Evolutionary conservation across 108 stramenopile genomes (phyloP).

Genomic region (Cyclotella atomus): DNA sequence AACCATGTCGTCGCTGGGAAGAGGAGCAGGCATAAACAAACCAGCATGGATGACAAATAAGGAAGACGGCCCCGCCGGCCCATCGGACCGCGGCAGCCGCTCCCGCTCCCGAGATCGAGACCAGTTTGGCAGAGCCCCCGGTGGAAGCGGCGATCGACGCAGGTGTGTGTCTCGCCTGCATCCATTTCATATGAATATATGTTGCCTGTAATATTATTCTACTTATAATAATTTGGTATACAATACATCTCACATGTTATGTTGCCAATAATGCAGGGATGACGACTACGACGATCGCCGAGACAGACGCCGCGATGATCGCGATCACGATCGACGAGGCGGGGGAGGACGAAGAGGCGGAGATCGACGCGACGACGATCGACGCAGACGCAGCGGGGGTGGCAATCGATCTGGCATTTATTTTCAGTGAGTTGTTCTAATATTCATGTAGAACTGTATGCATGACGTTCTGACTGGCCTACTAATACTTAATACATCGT

Average conservation of each 20-base stretch:
- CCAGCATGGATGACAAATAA: slow-evolving; percentile 47
- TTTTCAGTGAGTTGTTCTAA: slow-evolving; percentile 18
- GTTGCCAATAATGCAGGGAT: too few relatives aligned
- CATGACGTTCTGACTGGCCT: background rate
- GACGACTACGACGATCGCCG: slow-evolving; percentile 32
- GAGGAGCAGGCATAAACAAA: slow-evolving; percentile 53
- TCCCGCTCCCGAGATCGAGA: too few relatives aligned
- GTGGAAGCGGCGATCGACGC: too few relatives aligned
- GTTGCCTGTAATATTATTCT: too few relatives aligned
- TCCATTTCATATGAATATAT: too few relatives aligned
- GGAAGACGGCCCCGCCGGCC: slow-evolving; percentile 28
- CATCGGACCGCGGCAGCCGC: slow-evolving; percentile 12
- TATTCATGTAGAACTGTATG: background rate
- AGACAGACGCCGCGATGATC: slow-evolving; percentile 22
- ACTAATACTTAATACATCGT: background rate
- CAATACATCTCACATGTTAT: too few relatives aligned
- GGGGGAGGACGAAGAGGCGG: slow-evolving; percentile 11
- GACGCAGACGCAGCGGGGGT: slow-evolving; percentile 21
- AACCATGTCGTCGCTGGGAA: background rate
- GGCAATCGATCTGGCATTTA: slow-evolving; percentile 36
- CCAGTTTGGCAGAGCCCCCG: too few relatives aligned
- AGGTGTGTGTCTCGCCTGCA: too few relatives aligned
- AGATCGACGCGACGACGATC: slow-evolving; percentile 11
- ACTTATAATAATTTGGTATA: too few relatives aligned
- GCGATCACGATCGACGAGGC: slow-evolving; percentile 8